phyloP scores from a whole-genome alignment of 371 early-diverging fungal species.

The Zopfochytrium polystomum region DNA sequence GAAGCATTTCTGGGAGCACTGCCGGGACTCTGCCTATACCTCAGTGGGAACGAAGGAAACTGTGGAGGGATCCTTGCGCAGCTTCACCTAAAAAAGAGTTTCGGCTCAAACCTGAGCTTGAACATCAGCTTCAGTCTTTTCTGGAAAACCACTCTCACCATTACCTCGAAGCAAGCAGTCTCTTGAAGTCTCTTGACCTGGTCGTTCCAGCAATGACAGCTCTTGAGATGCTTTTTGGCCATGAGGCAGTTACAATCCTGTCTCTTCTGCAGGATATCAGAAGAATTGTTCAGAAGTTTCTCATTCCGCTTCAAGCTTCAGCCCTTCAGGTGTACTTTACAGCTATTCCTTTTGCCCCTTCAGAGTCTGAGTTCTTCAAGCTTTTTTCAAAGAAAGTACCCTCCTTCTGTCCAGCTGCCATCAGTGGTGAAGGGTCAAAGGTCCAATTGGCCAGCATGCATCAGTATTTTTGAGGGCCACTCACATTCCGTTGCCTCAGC shows the following conservation, averaged over 20 bases:
- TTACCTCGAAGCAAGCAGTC: too few relatives aligned
- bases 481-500: not conserved
- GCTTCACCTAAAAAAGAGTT: too few relatives aligned
- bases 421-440: not conserved
- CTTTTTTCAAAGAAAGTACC: not conserved
- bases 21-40: not conserved
- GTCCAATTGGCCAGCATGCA: not conserved
- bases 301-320: not conserved
- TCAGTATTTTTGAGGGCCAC: constrained; percentile 10
- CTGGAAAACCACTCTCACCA: too few relatives aligned
- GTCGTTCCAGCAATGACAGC: not conserved
- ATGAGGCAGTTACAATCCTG: not conserved
- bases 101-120: too few relatives aligned
- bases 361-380: constrained; percentile 1
- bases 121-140: not conserved
- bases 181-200: not conserved
- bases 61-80: not conserved
- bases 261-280: not conserved
- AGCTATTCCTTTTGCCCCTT: constrained; percentile 13
- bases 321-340: constrained; percentile 13
- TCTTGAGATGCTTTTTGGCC: not conserved
- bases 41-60: too few relatives aligned
- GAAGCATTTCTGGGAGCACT: not conserved
- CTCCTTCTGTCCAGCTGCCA: not conserved
- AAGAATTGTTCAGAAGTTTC: not conserved